Conservation (phyloP, 2,329 filamentous ascomycete genomes). For the Talaromyces sp. region DNA sequence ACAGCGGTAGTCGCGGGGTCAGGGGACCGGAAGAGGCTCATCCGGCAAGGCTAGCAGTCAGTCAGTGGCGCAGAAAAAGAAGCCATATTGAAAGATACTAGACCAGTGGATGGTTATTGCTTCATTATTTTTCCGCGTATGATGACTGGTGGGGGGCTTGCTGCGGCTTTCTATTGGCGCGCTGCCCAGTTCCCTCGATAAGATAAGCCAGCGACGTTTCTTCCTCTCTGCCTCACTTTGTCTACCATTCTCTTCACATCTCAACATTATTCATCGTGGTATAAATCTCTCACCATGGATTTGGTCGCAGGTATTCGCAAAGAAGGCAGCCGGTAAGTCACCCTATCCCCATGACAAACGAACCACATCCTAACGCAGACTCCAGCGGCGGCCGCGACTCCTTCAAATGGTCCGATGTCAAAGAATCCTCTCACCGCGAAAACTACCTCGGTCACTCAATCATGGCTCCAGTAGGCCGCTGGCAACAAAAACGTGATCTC, state of each 20-base stretch:
- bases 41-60: background rate
- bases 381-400: slow-evolving; percentile 78
- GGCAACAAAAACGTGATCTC: slow-evolving; percentile 74
- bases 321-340: slow-evolving; percentile 66
- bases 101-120: background rate
- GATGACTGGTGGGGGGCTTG: background rate
- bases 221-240: background rate
- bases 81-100: background rate
- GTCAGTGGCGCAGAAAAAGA: background rate
- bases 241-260: background rate
- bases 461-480: slow-evolving; percentile 87
- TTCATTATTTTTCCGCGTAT: background rate
- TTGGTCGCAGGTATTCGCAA: slow-evolving; percentile 90
- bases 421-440: slow-evolving; percentile 80
- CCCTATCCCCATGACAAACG: background rate
- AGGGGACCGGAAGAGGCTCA: background rate
- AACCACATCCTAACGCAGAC: slow-evolving; percentile 15
- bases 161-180: background rate
- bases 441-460: slow-evolving; percentile 87
- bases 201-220: slow-evolving; percentile 8
- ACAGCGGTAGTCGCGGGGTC: background rate
- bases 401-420: slow-evolving; percentile 96
- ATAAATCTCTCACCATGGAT: slow-evolving; percentile 63
- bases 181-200: slow-evolving; percentile 1
- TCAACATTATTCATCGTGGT: background rate